Percentiles rank a stretch among this genome's conserved stretches.
Evolutionary conservation across 495 filamentous ascomycete genomes (phyloP).

Genomic region (Podospora appendiculata): DNA sequence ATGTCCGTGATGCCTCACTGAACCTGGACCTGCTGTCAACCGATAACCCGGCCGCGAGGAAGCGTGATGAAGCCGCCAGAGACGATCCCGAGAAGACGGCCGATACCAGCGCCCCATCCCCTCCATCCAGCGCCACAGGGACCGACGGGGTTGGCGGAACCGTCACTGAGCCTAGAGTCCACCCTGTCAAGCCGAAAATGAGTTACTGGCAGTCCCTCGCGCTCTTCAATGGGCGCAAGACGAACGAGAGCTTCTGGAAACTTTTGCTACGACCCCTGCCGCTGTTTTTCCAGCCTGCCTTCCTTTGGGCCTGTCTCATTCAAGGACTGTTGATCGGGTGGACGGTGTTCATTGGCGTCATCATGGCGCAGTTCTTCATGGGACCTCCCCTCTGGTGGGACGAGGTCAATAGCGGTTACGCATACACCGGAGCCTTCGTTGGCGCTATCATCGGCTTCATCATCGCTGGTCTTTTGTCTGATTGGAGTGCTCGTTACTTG

Average conservation of each 20-base stretch:
- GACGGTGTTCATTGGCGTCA: constrained; percentile 89
- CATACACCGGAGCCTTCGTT: constrained; percentile 81
- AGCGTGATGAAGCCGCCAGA: not conserved
- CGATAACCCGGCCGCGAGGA: constrained; percentile 1
- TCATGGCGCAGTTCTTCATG: constrained; percentile 76
- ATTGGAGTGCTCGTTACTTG: constrained; percentile 62
- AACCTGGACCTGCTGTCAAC: constrained; percentile 48
- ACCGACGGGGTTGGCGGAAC: not conserved
- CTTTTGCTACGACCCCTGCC: constrained; percentile 56
- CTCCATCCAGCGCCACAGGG: not conserved
- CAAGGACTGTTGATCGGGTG: constrained; percentile 90
- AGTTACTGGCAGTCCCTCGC: constrained; percentile 50
- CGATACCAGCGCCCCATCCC: not conserved
- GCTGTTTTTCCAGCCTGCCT: constrained; percentile 69
- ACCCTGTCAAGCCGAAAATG: constrained; percentile 28
- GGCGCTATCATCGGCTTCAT: constrained; percentile 74
- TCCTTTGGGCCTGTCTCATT: constrained; percentile 84
- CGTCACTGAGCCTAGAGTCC: not conserved
- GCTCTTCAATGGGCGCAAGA: constrained; percentile 76
- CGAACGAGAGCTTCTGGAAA: constrained; percentile 53
- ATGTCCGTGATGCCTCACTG: constrained; percentile 51
- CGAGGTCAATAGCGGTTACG: constrained; percentile 77
- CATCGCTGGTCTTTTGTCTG: constrained; percentile 63
- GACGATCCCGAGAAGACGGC: constrained; percentile 14
- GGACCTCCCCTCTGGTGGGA: constrained; percentile 72